Base-by-base conservation (phyloP, 495 filamentous ascomycete species). In the Hypoxylon perforatum region DNA sequence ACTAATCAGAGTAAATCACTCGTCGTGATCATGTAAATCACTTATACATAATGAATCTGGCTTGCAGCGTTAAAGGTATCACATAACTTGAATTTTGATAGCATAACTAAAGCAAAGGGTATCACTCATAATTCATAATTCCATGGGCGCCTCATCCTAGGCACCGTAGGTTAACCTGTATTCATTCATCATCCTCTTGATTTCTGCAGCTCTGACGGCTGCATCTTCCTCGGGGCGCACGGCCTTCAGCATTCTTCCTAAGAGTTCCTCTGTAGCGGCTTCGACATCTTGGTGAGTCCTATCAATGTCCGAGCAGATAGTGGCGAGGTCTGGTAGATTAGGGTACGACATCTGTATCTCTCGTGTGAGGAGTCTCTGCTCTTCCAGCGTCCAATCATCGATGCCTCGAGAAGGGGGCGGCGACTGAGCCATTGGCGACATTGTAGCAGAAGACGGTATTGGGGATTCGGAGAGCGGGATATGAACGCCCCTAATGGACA, bases 331-430 rank as follows among this genome's bases (percentile, higher is more conserved):
- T 14, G 60, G 57, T 15, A 69, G 39, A 15, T 55, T 25, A 4
- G 72, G 72, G 25, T 63, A 75, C 15, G 69, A 70, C 7, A 61
- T 41, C 39, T 75, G 72, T 51, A 75, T 70, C 30, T 67, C 54
- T 46, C 44, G 38, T 46, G 72, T 70, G n/a, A 74, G 66, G 18
- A 54, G 45, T 9, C 7, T 61, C 54, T 66, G 61, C 54, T 72
- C 72, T 51, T 70, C 72, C 12, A 41, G 10, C 28, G 69, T 63
- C 72, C 72, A 74, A 25, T 38, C 45, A 1, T 15, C 41, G 17
- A 48, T 23, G 49, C 50, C n/a, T n/a, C n/a, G 48, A 1, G 25
- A 28, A 28, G 48, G 11, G 19, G 28, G 21, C 1, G 61, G 22
- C 11, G 23, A 25, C 30, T 50, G 63, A 15, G 42, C 28, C 8